Conservation (phyloP, 148 eudicot species). For the Persicaria maculosa region DNA sequence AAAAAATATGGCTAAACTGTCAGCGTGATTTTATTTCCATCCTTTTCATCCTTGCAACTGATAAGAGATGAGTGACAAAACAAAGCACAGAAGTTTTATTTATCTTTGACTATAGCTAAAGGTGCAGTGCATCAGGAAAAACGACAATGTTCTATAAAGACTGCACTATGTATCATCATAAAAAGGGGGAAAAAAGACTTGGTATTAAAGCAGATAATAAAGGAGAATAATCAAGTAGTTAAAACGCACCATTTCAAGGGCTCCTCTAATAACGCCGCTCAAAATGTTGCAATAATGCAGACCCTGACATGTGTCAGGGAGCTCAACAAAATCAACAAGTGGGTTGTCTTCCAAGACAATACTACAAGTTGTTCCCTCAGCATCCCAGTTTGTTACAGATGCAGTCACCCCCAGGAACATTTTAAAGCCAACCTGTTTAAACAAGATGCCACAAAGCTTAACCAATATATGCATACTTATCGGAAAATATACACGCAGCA, state of each 20-base stretch:
- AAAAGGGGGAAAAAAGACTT: background rate
- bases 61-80: no score
- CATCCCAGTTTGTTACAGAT: slow-evolving; percentile 81
- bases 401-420: slow-evolving; percentile 94
- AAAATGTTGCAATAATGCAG: slow-evolving; percentile 88
- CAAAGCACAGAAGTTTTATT: no score
- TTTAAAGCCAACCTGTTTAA: slow-evolving; percentile 77
- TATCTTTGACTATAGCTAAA: no score
- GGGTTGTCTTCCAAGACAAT: slow-evolving; percentile 92
- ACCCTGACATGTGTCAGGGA: slow-evolving; percentile 93
- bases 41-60: no score
- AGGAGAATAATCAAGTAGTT: background rate
- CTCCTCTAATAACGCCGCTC: slow-evolving; percentile 91
- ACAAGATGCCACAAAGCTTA: background rate
- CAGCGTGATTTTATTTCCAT: no score
- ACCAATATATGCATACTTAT: background rate
- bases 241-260: slow-evolving; percentile 80
- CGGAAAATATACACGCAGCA: no score
- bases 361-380: slow-evolving; percentile 91
- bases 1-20: no score
- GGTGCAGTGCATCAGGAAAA: no score
- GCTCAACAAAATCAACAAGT: slow-evolving; percentile 94
- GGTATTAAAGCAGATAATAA: background rate
- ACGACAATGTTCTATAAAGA: no score
- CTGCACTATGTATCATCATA: background rate